phyloP scores from a whole-genome alignment of 345 rosid genomes.

The Euclidium syriacum region DNA sequence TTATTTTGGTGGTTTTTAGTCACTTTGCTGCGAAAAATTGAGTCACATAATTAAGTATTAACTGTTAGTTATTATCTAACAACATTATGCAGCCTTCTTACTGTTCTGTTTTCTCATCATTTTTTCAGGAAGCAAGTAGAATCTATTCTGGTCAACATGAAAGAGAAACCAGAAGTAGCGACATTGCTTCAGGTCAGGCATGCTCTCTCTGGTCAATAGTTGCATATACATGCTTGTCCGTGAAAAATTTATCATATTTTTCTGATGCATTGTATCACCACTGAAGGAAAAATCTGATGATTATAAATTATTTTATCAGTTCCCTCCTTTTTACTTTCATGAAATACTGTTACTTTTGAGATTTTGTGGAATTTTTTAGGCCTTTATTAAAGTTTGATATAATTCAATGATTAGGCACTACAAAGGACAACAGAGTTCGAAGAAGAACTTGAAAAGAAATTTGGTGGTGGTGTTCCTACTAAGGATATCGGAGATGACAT shows the following conservation, averaged over 20 bases:
- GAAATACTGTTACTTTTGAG: background rate
- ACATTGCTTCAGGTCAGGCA: constrained; percentile 68
- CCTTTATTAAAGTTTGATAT: constrained; percentile 22
- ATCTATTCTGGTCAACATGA: constrained; percentile 70
- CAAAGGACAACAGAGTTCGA: constrained; percentile 97
- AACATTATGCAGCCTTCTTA: constrained; percentile 6
- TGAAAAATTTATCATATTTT: background rate
- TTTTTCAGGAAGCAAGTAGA: constrained; percentile 84
- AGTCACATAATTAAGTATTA: background rate
- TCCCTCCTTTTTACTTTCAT: background rate
- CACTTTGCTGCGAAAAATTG: background rate
- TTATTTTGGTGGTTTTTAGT: background rate
- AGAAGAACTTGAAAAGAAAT: constrained; percentile 88
- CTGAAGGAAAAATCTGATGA: background rate
- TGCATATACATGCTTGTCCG: constrained; percentile 6
- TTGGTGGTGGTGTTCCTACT: constrained; percentile 73
- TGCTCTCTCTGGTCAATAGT: constrained; percentile 16
- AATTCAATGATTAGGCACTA: constrained; percentile 53
- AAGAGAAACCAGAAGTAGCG: constrained; percentile 95
- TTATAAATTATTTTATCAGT: background rate
- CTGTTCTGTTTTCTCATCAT: constrained; percentile 1
- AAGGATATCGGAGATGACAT: constrained; percentile 64
- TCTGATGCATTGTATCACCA: constrained; percentile 5
- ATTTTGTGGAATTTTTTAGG: constrained; percentile 13
- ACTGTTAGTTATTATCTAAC: constrained; percentile 6